Evolutionary conservation across 2,329 filamentous ascomycete species (phyloP).

Genomic region (Penicillium sp.): DNA sequence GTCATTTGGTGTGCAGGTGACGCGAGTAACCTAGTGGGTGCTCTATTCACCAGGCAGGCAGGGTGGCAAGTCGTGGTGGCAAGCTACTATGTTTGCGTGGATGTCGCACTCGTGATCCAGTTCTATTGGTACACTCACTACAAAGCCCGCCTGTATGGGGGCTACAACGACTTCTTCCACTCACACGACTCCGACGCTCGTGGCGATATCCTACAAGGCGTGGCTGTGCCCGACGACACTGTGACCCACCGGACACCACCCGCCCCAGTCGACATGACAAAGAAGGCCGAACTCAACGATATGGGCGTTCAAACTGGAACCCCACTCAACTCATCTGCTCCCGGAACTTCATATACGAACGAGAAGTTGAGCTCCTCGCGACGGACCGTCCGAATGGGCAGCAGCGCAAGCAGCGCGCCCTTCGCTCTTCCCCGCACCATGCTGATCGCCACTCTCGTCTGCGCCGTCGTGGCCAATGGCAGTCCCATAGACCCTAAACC

Average conservation of each 20-base stretch:
- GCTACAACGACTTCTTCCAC: constrained; percentile 27
- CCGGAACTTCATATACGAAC: constrained; percentile 31
- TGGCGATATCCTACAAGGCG: constrained; percentile 35
- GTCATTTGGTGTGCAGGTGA: constrained; percentile 66
- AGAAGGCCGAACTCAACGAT: constrained; percentile 31
- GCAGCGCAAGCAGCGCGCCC: constrained; percentile 27
- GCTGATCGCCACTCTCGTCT: constrained; percentile 45
- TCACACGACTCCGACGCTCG: constrained; percentile 28
- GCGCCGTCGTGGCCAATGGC: constrained; percentile 44
- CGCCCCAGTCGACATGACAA: constrained; percentile 18
- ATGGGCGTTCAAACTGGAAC: constrained; percentile 25
- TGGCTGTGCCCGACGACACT: constrained; percentile 35
- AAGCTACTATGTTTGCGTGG: constrained; percentile 65
- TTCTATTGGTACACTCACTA: constrained; percentile 65
- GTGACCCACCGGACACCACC: constrained; percentile 19
- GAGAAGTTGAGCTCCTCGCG: constrained; percentile 34
- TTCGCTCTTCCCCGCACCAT: constrained; percentile 44
- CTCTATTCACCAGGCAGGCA: constrained; percentile 62
- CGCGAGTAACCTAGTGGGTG: constrained; percentile 61
- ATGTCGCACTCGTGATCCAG: constrained; percentile 60
- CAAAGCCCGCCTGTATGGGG: constrained; percentile 46
- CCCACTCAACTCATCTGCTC: constrained; percentile 18
- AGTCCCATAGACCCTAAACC: constrained; percentile 31
- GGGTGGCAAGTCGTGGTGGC: constrained; percentile 66
- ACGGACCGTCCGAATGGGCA: constrained; percentile 27